Base-by-base conservation (phyloP, 257 asterid genomes). In the Leptodermis oblonga region DNA sequence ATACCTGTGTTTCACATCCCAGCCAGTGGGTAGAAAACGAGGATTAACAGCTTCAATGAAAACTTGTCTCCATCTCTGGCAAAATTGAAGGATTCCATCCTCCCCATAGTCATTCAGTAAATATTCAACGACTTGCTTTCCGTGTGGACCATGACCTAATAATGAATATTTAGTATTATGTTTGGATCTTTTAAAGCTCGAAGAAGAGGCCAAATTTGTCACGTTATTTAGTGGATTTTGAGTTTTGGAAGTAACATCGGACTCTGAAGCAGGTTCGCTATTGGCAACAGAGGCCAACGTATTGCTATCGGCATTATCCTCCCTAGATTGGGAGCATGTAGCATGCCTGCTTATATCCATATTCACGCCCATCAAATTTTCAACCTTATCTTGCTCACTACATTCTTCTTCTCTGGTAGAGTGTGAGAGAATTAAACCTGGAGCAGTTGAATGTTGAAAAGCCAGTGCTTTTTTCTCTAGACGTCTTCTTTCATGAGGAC, bases 1-100 rank as follows among this genome's bases (percentile, higher is more conserved):
- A 36, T 81, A 89, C 99, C 99, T 86, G 96, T 93, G 99, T 85
- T 78, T 89, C 43, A 93, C 87, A 78, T 93, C 96, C 99, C 99
- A 93, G 76, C 99, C 99, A 52, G 77, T 89, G 52, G 99, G 99
- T 74, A 93, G 85, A 90, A 90, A 93, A 67, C 92, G 95, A 67
- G 99, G 99, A 73, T 84, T 85, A 77, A 90, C 80, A 55, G 96
- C 89, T 74, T 88, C 92, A 51, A 93, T 86, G 59, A 93, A 90
- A 77, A 88, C 87, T 45, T 83, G 97, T 71, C 99, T 86, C 97
- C 97, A 93, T 72, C 87, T 82, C 82, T 87, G 99, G 77, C 99
- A 93, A 79, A 90, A 91, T 2, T 88, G 86, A 54, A 86, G 81
- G 70, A 93, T 75, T 63, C 99, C 97, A 39, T 90, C 90, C 56